phyloP scores from a whole-genome alignment of 78 protist species.

The Planoprotostelium fungivorum region DNA sequence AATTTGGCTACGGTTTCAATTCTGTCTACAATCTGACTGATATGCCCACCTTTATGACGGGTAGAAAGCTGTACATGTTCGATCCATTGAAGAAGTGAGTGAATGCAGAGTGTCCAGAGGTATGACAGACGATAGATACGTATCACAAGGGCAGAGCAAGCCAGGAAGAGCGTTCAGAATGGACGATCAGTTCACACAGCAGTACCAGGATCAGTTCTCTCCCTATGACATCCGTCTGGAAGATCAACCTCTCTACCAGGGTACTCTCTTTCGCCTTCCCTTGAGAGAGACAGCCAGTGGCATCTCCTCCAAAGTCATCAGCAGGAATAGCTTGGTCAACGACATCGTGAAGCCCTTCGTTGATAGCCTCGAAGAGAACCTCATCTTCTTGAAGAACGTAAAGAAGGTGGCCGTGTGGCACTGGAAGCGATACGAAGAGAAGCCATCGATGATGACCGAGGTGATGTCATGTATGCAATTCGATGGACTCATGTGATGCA shows the following conservation, averaged over 20 bases:
- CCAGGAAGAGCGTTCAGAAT: not conserved
- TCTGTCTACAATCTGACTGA: constrained; percentile 49
- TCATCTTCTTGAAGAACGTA: not conserved
- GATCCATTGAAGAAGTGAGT: constrained; percentile 14
- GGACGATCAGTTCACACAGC: not conserved
- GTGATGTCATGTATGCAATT: not conserved
- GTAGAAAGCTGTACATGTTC: constrained; percentile 14
- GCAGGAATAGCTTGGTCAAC: no score
- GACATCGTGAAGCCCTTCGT: no score
- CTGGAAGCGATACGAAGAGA: not conserved
- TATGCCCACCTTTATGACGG: constrained; percentile 20
- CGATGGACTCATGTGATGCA: no score
- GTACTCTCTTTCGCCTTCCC: not conserved
- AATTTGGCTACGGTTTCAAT: constrained; percentile 61
- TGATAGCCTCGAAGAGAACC: not conserved
- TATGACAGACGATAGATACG: not conserved
- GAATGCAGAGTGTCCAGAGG: not conserved
- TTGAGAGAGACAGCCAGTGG: not conserved
- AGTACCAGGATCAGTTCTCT: not conserved
- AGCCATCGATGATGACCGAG: not conserved
- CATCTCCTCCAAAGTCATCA: not conserved
- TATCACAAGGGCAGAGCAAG: not conserved
- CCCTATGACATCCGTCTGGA: not conserved
- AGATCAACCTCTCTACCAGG: not conserved
- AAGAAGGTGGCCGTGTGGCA: not conserved